These are phyloP conservation scores for Aspergillus latus DNA, from an alignment of 2,329 filamentous ascomycete species.

Conservation along the genomic window DNA sequence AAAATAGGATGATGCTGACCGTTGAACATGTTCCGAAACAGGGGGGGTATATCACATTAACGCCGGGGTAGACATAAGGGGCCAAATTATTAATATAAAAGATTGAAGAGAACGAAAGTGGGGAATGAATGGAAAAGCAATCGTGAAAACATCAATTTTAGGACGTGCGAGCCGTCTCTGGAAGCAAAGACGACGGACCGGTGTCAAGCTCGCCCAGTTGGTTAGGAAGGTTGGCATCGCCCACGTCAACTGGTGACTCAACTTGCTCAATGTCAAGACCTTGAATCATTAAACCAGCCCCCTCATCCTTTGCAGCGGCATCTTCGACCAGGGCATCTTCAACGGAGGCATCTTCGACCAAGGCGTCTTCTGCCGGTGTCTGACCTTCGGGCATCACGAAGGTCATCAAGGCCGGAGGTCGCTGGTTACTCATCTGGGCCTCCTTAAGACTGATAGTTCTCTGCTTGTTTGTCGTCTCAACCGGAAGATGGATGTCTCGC, in stretches of 20 bases:
- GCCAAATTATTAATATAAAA: conserved; percentile 14
- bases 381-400: conserved; percentile 51
- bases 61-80: conserved; percentile 24
- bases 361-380: conserved; percentile 28
- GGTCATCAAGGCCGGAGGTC: conserved; percentile 77
- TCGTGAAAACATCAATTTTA: conserved; percentile 11
- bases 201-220: conserved; percentile 30
- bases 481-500: conserved; percentile 72
- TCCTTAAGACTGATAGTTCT: conserved; percentile 93
- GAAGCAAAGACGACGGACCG: conserved; percentile 28
- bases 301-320: conserved; percentile 21
- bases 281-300: conserved; percentile 36
- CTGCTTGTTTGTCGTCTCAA: conserved; percentile 92
- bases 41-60: conserved; percentile 45
- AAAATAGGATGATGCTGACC: conserved; percentile 15
- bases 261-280: conserved; percentile 34
- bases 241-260: conserved; percentile 17
- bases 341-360: conserved; percentile 2
- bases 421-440: conserved; percentile 80
- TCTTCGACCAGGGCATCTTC: conserved; percentile 18
- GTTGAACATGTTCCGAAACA: conserved; percentile 26
- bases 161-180: conserved; percentile 28
- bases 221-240: conserved; percentile 18
- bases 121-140: conserved; percentile 5
- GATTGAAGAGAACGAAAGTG: conserved; percentile 6